phyloP scores from a whole-genome alignment of 2,329 filamentous ascomycete species.

The Clonostachys solani region DNA sequence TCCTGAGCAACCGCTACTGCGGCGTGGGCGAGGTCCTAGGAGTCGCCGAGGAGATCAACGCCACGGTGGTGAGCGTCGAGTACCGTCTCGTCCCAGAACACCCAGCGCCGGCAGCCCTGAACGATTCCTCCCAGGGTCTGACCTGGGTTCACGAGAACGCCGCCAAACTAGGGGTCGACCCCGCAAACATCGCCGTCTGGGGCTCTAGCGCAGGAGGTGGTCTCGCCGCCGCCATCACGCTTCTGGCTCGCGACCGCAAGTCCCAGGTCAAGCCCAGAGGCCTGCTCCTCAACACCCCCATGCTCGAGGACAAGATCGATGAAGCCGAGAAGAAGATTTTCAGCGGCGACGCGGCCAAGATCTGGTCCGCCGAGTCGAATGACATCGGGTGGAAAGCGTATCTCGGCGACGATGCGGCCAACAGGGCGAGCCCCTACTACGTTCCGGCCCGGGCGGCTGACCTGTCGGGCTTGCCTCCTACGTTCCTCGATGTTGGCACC shows the following conservation, averaged over 20 bases:
- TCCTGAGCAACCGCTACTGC: slow-evolving; percentile 11
- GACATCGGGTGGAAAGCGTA: slow-evolving; percentile 32
- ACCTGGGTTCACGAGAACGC: slow-evolving; percentile 29
- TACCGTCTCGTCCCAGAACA: slow-evolving; percentile 16
- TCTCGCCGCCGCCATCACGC: slow-evolving; percentile 27
- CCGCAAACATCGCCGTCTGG: slow-evolving; percentile 27
- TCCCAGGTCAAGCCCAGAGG: slow-evolving; percentile 21
- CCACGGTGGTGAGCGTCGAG: slow-evolving; percentile 13
- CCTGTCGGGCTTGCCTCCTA: slow-evolving; percentile 29
- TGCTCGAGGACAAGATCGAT: slow-evolving; percentile 37
- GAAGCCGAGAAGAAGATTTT: slow-evolving; percentile 19
- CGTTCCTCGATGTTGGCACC: slow-evolving; percentile 25
- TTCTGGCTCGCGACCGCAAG: slow-evolving; percentile 27
- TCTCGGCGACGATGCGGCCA: slow-evolving; percentile 25
- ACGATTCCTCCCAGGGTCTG: slow-evolving; percentile 19
- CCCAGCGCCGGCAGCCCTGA: slow-evolving; percentile 9
- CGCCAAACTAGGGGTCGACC: slow-evolving; percentile 30
- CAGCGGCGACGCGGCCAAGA: slow-evolving; percentile 12
- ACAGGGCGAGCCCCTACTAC: slow-evolving; percentile 21
- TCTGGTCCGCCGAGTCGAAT: slow-evolving; percentile 30
- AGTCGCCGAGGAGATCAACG: slow-evolving; percentile 6
- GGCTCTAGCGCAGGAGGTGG: slow-evolving; percentile 37
- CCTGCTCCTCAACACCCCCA: slow-evolving; percentile 37
- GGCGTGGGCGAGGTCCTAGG: slow-evolving; percentile 8
- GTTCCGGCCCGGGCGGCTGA: slow-evolving; percentile 27